phyloP scores from a whole-genome alignment of 768 basidiomycete species.

The Pilatotrama ljubarskyi region DNA sequence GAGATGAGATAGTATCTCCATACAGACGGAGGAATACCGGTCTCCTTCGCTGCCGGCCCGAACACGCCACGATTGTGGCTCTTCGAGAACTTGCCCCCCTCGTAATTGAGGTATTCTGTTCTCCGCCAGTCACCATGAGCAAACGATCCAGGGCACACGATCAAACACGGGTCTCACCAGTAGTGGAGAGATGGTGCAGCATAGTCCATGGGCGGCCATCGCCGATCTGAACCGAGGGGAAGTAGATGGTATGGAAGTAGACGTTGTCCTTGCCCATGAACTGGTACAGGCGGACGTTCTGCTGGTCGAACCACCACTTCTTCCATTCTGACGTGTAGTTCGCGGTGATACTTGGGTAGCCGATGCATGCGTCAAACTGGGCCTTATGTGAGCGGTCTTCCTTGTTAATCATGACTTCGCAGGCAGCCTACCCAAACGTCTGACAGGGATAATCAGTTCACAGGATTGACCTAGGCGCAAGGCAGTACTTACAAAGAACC shows the following conservation, averaged over 20 bases:
- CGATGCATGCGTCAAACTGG: constrained; percentile 95
- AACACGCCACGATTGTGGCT: constrained; percentile 96
- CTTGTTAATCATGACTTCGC: not conserved
- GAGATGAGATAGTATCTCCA: constrained; percentile 97
- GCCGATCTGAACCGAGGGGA: constrained; percentile 85
- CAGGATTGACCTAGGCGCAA: not conserved
- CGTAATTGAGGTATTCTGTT: constrained; percentile 95
- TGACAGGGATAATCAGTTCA: constrained; percentile 29
- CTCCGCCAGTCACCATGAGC: not conserved
- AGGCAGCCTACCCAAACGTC: constrained; percentile 87
- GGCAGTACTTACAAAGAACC: constrained; percentile 80
- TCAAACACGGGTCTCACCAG: constrained; percentile 56
- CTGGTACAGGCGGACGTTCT: constrained; percentile 89
- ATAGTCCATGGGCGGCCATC: constrained; percentile 93
- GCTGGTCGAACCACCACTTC: constrained; percentile 94
- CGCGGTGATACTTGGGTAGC: constrained; percentile 96
- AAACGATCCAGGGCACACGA: not conserved
- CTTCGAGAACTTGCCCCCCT: constrained; percentile 98
- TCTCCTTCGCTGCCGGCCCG: constrained; percentile 90
- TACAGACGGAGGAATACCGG: constrained; percentile 89
- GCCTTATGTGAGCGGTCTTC: constrained; percentile 7
- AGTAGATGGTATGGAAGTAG: constrained; percentile 97
- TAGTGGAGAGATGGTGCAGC: constrained; percentile 92
- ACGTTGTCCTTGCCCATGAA: constrained; percentile 99
- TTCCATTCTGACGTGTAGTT: constrained; percentile 94